Evolutionary conservation across 306 rosid species (phyloP).

Genomic region (Alnus glutinosa): DNA sequence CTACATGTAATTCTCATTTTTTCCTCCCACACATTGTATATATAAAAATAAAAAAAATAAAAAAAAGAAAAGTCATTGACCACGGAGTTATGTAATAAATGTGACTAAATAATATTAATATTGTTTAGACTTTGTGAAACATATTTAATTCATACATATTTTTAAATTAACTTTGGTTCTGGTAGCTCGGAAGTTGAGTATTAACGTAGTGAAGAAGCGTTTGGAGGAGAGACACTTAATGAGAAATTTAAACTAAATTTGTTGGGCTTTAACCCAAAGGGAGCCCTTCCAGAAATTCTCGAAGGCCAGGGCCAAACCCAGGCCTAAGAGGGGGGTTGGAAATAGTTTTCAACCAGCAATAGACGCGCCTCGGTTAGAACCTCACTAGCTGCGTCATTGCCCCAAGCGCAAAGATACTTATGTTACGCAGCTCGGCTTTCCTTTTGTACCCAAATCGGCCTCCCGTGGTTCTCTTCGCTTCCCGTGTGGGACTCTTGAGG

Average conservation of each 20-base stretch:
- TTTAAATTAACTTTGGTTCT: too few species aligned
- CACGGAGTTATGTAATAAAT: too few species aligned
- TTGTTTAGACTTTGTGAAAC: too few species aligned
- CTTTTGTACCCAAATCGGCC: background rate
- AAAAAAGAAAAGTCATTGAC: too few species aligned
- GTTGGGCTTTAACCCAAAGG: constrained; percentile 35
- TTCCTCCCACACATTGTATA: too few species aligned
- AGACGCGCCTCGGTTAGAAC: constrained; percentile 43
- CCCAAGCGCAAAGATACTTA: constrained; percentile 29
- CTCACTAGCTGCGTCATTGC: constrained; percentile 42
- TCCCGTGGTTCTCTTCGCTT: background rate
- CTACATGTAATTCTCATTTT: too few species aligned
- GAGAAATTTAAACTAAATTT: background rate
- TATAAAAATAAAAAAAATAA: too few species aligned
- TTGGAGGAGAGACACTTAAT: too few species aligned
- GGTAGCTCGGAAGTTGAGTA: too few species aligned
- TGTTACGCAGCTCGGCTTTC: accelerated
- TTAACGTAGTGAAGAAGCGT: too few species aligned
- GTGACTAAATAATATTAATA: too few species aligned
- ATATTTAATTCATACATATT: too few species aligned
- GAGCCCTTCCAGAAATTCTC: constrained; percentile 45
- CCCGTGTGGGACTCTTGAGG: constrained; percentile 20
- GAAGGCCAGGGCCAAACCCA: constrained; percentile 18
- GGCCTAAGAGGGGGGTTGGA: constrained; percentile 37
- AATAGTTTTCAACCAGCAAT: constrained; percentile 42